Percentiles rank a stretch among this genome's conserved stretches.
These are phyloP conservation scores for Noccaea caerulescens DNA, from an alignment of 345 rosid genomes.

Conservation along the genomic window DNA sequence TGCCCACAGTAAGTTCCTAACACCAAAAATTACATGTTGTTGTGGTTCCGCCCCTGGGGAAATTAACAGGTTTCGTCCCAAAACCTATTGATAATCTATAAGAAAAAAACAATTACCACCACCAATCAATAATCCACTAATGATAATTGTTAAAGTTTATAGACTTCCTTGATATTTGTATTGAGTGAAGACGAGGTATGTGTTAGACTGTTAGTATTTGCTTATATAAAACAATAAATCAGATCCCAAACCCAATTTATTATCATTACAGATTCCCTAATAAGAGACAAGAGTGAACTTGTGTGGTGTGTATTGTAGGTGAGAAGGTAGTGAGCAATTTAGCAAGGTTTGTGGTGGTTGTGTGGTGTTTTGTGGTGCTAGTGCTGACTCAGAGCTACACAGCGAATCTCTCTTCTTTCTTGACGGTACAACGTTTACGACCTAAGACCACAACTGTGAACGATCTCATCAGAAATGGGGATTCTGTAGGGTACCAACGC, in stretches of 20 bases:
- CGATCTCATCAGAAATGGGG: constrained; percentile 25
- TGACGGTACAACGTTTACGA: constrained; percentile 42
- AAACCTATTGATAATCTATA: too few relatives aligned
- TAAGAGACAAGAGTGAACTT: background rate
- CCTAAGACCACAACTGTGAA: constrained; percentile 18
- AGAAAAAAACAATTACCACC: background rate
- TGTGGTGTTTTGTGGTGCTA: constrained; percentile 48
- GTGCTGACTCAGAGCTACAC: constrained; percentile 51
- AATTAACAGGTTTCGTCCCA: too few relatives aligned
- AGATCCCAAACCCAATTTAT: too few relatives aligned
- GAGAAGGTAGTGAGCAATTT: constrained; percentile 49
- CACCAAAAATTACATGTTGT: background rate
- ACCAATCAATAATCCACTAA: too few relatives aligned
- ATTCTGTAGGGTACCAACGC: constrained; percentile 27
- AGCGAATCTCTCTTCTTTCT: constrained; percentile 50
- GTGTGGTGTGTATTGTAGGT: constrained; percentile 11
- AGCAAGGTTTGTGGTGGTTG: constrained; percentile 44
- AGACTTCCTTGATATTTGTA: too few relatives aligned
- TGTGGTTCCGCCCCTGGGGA: too few relatives aligned
- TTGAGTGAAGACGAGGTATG: too few relatives aligned
- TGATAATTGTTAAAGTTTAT: too few relatives aligned
- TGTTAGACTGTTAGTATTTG: too few relatives aligned
- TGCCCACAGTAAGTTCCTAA: constrained; percentile 39
- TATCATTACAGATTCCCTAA: background rate
- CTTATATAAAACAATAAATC: too few relatives aligned